Percentiles rank a stretch among this genome's conserved stretches.
Evolutionary conservation across 2,329 filamentous ascomycete genomes (phyloP).

Genomic region (Diaporthe vaccinii): DNA sequence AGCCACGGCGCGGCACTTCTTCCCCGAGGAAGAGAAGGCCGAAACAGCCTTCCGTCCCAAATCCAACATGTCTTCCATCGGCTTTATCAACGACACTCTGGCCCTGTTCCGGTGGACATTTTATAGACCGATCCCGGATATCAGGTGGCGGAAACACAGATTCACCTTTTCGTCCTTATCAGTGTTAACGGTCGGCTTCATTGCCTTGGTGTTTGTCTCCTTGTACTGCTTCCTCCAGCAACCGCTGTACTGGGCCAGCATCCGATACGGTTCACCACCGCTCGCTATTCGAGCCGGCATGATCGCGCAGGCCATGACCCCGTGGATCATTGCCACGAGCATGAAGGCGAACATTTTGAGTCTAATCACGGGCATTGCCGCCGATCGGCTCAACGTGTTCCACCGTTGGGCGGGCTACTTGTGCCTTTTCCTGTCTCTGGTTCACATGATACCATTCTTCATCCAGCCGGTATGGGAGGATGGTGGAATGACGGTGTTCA

Average conservation of each 20-base stretch:
- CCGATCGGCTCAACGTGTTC: slow-evolving; percentile 91
- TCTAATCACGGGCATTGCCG: slow-evolving; percentile 88
- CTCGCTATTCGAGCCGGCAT: slow-evolving; percentile 90
- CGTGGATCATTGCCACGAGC: slow-evolving; percentile 90
- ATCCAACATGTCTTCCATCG: slow-evolving; percentile 81
- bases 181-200: slow-evolving; percentile 75
- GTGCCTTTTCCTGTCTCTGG: slow-evolving; percentile 83
- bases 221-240: slow-evolving; percentile 90
- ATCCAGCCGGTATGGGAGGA: slow-evolving; percentile 89
- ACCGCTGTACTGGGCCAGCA: slow-evolving; percentile 90
- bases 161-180: slow-evolving; percentile 86
- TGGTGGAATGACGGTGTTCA: slow-evolving; percentile 78
- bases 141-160: slow-evolving; percentile 75
- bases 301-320: slow-evolving; percentile 91
- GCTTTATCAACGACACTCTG: slow-evolving; percentile 81
- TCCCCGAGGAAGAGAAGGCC: slow-evolving; percentile 74
- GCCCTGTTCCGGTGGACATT: slow-evolving; percentile 91
- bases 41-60: slow-evolving; percentile 72
- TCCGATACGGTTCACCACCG: slow-evolving; percentile 88
- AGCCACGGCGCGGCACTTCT: slow-evolving; percentile 76
- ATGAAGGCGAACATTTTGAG: slow-evolving; percentile 93
- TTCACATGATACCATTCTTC: slow-evolving; percentile 92
- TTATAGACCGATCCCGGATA: slow-evolving; percentile 85
- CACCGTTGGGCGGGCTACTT: slow-evolving; percentile 94
- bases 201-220: slow-evolving; percentile 79